Conservation (phyloP, 2,329 filamentous ascomycete genomes). For the Clonostachys solani region DNA sequence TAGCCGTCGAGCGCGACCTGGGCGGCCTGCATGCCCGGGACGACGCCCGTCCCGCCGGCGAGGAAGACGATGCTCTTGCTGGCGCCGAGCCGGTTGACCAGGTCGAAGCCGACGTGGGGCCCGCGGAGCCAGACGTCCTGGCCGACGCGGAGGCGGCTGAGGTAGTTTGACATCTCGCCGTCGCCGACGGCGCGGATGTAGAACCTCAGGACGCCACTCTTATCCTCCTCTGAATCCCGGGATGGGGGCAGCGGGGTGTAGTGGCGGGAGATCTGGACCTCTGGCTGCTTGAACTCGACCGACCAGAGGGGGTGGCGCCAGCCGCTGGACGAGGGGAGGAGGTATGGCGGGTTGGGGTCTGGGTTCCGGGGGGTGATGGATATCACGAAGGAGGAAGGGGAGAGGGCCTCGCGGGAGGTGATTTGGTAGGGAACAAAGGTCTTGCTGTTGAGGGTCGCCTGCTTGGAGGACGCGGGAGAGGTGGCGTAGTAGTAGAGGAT, state of each 20-base stretch:
- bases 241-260: constrained; percentile 80
- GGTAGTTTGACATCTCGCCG: constrained; percentile 83
- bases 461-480: constrained; percentile 6
- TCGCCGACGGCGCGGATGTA: constrained; percentile 73
- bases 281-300: constrained; percentile 90
- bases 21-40: constrained; percentile 80
- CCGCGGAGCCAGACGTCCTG: constrained; percentile 72
- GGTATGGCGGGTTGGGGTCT: constrained; percentile 17
- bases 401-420: constrained; percentile 55
- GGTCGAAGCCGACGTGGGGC: constrained; percentile 65
- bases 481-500: constrained; percentile 15
- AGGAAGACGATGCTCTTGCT: constrained; percentile 66
- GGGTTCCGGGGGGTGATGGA: constrained; percentile 45
- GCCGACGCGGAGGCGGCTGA: constrained; percentile 61
- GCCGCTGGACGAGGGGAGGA: constrained; percentile 12
- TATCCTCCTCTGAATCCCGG: neutral
- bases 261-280: constrained; percentile 84
- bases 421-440: constrained; percentile 66
- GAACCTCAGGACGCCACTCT: constrained; percentile 53
- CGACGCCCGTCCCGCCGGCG: constrained; percentile 89
- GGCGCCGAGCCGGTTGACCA: constrained; percentile 24
- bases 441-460: constrained; percentile 45
- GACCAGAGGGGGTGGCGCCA: constrained; percentile 68
- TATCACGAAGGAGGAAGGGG: constrained; percentile 65
- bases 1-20: constrained; percentile 48